A percentile compares a stretch with the other conserved stretches of the same genome.
Evolutionary conservation across 441 rosid genomes (phyloP).

Genomic region (Populus hybrid): DNA sequence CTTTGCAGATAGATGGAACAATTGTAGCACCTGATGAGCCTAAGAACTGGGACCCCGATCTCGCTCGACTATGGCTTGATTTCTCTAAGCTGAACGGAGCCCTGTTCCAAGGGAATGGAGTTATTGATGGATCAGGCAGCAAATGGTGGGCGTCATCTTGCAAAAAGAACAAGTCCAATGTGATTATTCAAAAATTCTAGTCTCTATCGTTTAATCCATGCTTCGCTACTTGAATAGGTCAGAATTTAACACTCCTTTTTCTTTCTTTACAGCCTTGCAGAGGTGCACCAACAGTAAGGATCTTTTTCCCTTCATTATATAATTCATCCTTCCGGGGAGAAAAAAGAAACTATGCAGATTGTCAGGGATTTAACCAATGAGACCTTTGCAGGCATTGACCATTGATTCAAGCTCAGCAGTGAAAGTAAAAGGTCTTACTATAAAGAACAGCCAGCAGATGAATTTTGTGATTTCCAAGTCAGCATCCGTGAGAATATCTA

Average conservation of each 20-base stretch:
- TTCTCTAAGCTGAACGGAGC: constrained; percentile 68
- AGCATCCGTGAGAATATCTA: constrained; percentile 56
- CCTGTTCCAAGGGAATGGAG: constrained; percentile 77
- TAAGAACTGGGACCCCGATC: constrained; percentile 65
- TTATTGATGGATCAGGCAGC: constrained; percentile 92
- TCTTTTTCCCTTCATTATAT: constrained; percentile 16
- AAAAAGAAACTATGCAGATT: background rate
- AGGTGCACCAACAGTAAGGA: constrained; percentile 82
- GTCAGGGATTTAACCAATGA: background rate
- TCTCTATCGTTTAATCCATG: background rate
- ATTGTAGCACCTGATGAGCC: constrained; percentile 87
- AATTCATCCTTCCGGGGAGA: background rate
- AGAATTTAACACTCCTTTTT: constrained; percentile 23
- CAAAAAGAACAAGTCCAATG: constrained; percentile 90
- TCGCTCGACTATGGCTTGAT: constrained; percentile 63
- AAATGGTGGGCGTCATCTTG: constrained; percentile 99
- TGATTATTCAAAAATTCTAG: constrained; percentile 22
- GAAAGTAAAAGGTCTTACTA: constrained; percentile 68
- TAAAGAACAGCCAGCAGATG: constrained; percentile 96
- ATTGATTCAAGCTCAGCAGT: constrained; percentile 83
- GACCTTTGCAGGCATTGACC: constrained; percentile 70
- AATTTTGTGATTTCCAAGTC: constrained; percentile 68
- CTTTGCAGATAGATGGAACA: constrained; percentile 79
- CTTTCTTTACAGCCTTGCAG: constrained; percentile 74
- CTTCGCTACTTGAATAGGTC: constrained; percentile 1